These are phyloP conservation scores for Forsythia viridissima DNA, from an alignment of 257 asterid genomes.

Conservation along the genomic window DNA sequence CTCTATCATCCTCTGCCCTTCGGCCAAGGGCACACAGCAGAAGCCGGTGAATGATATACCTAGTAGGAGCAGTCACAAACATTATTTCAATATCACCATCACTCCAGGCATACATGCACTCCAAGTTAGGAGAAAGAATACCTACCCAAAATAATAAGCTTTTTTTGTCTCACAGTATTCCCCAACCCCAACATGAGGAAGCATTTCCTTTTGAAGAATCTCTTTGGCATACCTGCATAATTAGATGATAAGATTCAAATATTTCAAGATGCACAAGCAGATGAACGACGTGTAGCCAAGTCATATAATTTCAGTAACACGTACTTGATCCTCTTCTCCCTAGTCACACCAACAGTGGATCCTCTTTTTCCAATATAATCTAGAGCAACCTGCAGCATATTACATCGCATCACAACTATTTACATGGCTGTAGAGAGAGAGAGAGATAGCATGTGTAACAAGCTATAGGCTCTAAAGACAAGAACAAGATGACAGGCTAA, in stretches of 20 bases:
- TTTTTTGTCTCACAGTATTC: slow-evolving; percentile 95
- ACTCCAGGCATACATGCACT: slow-evolving; percentile 11
- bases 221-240: slow-evolving; percentile 85
- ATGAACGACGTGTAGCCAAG: slow-evolving; percentile 1
- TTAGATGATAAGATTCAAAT: slow-evolving; percentile 14
- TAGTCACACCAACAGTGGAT: slow-evolving; percentile 93
- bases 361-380: slow-evolving; percentile 99
- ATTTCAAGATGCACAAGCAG: slow-evolving; percentile 14
- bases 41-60: slow-evolving; percentile 93
- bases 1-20: slow-evolving; percentile 94
- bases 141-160: slow-evolving; percentile 95
- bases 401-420: neutral
- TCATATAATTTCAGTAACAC: slow-evolving; percentile 28
- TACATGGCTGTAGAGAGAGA: neutral
- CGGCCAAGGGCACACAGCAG: slow-evolving; percentile 91
- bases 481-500: neutral
- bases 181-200: slow-evolving; percentile 96
- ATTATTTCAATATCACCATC: slow-evolving; percentile 20
- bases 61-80: slow-evolving; percentile 25
- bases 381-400: slow-evolving; percentile 76
- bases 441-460: neutral
- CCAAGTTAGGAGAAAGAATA: slow-evolving; percentile 1
- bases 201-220: slow-evolving; percentile 97
- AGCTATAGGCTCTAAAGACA: neutral
- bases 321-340: slow-evolving; percentile 92